phyloP scores from a whole-genome alignment of 768 basidiomycete genomes.

The Pisolithus tinctorius region DNA sequence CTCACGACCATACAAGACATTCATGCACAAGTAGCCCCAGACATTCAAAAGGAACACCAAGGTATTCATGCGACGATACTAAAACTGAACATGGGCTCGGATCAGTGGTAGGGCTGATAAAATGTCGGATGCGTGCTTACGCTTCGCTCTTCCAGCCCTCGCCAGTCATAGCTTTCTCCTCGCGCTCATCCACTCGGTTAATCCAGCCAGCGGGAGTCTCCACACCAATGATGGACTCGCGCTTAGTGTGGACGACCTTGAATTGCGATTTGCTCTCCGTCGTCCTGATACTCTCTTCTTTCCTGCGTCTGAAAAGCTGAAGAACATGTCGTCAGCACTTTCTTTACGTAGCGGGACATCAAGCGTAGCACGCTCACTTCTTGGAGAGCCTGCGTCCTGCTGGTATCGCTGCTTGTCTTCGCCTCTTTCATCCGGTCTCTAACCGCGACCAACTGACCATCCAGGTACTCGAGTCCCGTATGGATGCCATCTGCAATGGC shows the following conservation, averaged over 20 bases:
- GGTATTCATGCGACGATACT: neutral
- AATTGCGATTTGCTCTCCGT: slow-evolving; percentile 58
- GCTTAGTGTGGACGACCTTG: slow-evolving; percentile 70
- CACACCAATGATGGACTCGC: slow-evolving; percentile 57
- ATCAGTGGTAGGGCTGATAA: neutral
- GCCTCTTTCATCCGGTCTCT: slow-evolving; percentile 72
- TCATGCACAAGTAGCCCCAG: neutral
- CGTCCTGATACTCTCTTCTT: slow-evolving; percentile 33
- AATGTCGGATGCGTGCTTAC: slow-evolving; percentile 23
- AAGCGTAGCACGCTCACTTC: slow-evolving; percentile 34
- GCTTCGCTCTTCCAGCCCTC: slow-evolving; percentile 50
- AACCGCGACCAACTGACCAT: slow-evolving; percentile 85
- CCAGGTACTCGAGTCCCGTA: slow-evolving; percentile 80
- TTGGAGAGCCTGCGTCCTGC: slow-evolving; percentile 49
- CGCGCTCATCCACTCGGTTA: slow-evolving; percentile 41
- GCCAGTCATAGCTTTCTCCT: slow-evolving; percentile 36
- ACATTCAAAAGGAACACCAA: neutral
- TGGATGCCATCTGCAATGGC: slow-evolving; percentile 57
- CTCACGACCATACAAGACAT: neutral
- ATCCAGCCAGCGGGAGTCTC: slow-evolving; percentile 72
- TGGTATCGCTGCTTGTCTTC: slow-evolving; percentile 34
- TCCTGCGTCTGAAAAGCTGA: slow-evolving; percentile 56
- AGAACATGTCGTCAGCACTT: slow-evolving; percentile 1
- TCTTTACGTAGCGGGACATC: neutral
- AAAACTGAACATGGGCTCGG: neutral